A percentile compares a stretch with the other conserved stretches of the same genome.
Conservation (phyloP, 257 asterid genomes). For the Nicotiana benthamiana region DNA sequence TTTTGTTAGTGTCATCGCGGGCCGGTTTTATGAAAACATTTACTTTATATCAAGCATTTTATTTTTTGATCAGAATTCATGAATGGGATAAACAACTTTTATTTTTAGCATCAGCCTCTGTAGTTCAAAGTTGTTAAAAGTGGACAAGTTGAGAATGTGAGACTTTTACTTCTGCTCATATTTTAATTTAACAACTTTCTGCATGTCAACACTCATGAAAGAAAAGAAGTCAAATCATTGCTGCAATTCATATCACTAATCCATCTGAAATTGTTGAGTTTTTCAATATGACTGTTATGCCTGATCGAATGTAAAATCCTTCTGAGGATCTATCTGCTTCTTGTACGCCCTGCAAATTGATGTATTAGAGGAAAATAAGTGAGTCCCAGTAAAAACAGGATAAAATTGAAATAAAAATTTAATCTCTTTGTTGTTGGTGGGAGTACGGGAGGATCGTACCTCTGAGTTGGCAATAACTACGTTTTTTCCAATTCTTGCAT, state of each 20-base stretch:
- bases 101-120: neutral
- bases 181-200: neutral
- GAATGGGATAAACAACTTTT: neutral
- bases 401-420: neutral
- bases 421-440: neutral
- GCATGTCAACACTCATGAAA: neutral
- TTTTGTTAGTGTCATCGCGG: neutral
- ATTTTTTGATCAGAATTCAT: neutral
- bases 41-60: neutral
- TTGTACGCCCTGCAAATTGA: constrained; percentile 67
- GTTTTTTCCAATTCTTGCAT: constrained; percentile 84
- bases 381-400: constrained; percentile 3
- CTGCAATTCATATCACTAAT: constrained; percentile 40
- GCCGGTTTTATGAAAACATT: neutral
- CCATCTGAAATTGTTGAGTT: constrained; percentile 83
- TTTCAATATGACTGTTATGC: constrained; percentile 59
- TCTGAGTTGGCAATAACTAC: constrained; percentile 79
- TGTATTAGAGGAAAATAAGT: constrained; percentile 8
- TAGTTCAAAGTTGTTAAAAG: neutral
- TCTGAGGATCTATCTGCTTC: constrained; percentile 95
- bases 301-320: constrained; percentile 89
- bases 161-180: neutral
- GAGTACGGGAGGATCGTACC: constrained; percentile 31
- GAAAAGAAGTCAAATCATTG: neutral
- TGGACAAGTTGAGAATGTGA: neutral